Base-by-base conservation (phyloP, 371 early-diverging fungal species). In the Dichotomocladium elegans region DNA sequence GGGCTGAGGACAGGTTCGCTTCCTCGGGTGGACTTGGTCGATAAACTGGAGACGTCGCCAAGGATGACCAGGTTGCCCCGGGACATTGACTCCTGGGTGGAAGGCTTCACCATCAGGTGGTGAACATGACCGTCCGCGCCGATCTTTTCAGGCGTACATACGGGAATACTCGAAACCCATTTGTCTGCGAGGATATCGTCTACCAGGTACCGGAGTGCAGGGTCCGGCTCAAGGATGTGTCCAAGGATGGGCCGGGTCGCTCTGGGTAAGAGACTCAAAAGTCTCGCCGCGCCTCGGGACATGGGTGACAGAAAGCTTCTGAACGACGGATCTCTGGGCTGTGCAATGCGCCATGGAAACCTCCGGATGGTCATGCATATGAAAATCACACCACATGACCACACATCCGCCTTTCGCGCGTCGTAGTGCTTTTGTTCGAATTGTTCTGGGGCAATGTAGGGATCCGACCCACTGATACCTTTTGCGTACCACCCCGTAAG, bases 381-480 rank as follows among this genome's bases (percentile, higher is more conserved):
- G 62, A 74, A 87, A 7, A 89, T 79, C 26, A 90, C 79, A 4
- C 76, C 90, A 41, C 82, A 67, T 11, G 88, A 83, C 90, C 90
- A 90, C 12, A 89, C 51, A 53, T 90, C 90, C 11, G 77, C 79
- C 35, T 60, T 57, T 7, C 75, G 67, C 1, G 87, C 80, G 61
- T 83, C 77, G 45, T 90, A 88, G 24, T 68, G 63, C 15, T 42
- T 51, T 30, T 64, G 64, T 1, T 60, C 61, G 40, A 67, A 77
- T 31, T 77, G 76, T 44, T 85, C 83, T 3, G 83, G 85, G 4
- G 85, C 81, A 47, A 82, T 77, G 47, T 80, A 82, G 21, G 82
- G 85, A 44, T 80, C 74, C 10, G 79, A 77, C 8, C 85, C 85
- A 41, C 72, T 76, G 27, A 81, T 58, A 35, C 70, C 79, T 71